phyloP scores from a whole-genome alignment of 1,139 yeast genomes.

The Casaregolazyma lundiana region DNA sequence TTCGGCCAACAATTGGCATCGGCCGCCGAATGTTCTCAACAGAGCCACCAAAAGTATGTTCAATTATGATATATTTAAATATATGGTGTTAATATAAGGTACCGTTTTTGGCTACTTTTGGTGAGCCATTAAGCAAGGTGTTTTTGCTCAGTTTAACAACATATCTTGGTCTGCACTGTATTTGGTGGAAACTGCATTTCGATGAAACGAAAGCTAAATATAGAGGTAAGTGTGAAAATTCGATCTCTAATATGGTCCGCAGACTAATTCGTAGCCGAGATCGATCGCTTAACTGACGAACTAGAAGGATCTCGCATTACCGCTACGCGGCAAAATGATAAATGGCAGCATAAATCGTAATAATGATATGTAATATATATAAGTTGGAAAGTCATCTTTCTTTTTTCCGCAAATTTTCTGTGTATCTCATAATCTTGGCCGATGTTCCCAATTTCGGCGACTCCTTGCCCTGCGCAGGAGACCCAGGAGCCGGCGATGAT shows the following conservation, averaged over 20 bases:
- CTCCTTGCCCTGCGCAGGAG: slow-evolving; percentile 9
- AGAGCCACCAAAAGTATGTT: slow-evolving; percentile 1
- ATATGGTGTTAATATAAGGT: slow-evolving; percentile 1
- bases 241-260: background rate
- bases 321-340: background rate
- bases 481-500: slow-evolving; percentile 8
- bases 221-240: slow-evolving; percentile 11
- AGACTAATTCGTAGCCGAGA: background rate
- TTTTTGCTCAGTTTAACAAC: slow-evolving; percentile 19
- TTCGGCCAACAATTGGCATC: background rate
- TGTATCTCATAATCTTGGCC: slow-evolving; percentile 23
- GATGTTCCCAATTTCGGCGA: slow-evolving; percentile 14
- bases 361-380: background rate
- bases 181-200: slow-evolving; percentile 20
- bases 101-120: slow-evolving; percentile 13
- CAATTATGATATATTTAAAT: background rate
- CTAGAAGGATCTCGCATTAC: slow-evolving; percentile 2
- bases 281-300: background rate
- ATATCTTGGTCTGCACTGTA: slow-evolving; percentile 21
- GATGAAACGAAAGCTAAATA: slow-evolving; percentile 13
- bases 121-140: slow-evolving; percentile 20
- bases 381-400: background rate
- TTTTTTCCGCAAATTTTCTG: slow-evolving; percentile 21
- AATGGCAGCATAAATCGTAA: background rate
- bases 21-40: slow-evolving; percentile 4